phyloP scores from a whole-genome alignment of 768 basidiomycete genomes.

The Serpula lacrymans region DNA sequence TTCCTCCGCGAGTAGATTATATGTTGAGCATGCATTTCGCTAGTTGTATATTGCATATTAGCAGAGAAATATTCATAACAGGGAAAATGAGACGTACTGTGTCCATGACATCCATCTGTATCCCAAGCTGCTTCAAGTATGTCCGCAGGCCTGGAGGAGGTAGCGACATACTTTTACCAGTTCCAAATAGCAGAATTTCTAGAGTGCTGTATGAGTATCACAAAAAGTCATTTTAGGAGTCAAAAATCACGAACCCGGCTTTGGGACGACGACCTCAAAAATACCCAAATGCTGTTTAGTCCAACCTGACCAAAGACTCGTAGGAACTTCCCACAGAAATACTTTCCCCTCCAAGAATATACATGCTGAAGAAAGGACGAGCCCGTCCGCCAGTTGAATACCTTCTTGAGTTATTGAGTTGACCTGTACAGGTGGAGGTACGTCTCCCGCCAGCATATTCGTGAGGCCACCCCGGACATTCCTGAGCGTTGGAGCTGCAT shows the following conservation, averaged over 20 bases:
- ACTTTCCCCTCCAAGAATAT: conserved; percentile 86
- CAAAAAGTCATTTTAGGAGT: no score
- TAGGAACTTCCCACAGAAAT: conserved; percentile 86
- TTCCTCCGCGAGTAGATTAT: conserved; percentile 91
- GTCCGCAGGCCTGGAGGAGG: conserved; percentile 65
- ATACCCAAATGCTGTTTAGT: conserved; percentile 67
- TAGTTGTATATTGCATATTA: conserved; percentile 21
- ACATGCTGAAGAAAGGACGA: conserved; percentile 71
- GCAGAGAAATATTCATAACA: neutral
- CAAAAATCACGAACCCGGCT: conserved; percentile 65
- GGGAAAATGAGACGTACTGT: conserved; percentile 46
- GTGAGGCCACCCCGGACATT: conserved; percentile 38
- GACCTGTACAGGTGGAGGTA: conserved; percentile 69
- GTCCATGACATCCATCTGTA: conserved; percentile 87
- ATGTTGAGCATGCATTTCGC: conserved; percentile 95
- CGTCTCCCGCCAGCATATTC: conserved; percentile 72
- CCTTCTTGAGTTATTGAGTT: conserved; percentile 59
- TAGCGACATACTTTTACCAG: conserved; percentile 67
- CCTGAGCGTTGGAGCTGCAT: conserved; percentile 1
- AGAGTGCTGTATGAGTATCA: no score
- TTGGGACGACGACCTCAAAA: conserved; percentile 78
- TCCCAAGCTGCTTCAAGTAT: conserved; percentile 71
- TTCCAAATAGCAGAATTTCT: conserved; percentile 93
- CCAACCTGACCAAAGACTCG: conserved; percentile 67
- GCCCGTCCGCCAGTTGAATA: conserved; percentile 73